A percentile compares a stretch with the other conserved stretches of the same genome.
Conservation (phyloP, 495 filamentous ascomycete genomes). For the Sporormia fimetaria region DNA sequence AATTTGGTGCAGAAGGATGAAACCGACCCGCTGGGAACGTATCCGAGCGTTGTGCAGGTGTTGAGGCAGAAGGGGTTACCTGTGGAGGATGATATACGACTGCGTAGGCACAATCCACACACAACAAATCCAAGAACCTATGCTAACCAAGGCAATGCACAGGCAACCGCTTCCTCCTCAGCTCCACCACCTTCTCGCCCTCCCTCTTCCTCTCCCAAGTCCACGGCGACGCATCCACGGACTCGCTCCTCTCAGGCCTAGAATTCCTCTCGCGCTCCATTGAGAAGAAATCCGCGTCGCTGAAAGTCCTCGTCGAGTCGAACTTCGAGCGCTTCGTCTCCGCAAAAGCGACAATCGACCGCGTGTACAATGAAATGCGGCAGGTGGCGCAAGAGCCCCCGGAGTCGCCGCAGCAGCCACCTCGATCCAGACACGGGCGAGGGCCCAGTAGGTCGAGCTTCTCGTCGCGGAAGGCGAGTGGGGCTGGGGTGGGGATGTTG, state of each 20-base stretch:
- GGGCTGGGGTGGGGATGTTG: conserved; percentile 25
- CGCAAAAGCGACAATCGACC: conserved; percentile 93
- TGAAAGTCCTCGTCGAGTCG: conserved; percentile 90
- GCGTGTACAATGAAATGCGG: conserved; percentile 96
- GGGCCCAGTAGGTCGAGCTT: conserved; percentile 54
- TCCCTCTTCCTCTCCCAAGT: conserved; percentile 83
- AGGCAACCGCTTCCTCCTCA: conserved; percentile 88
- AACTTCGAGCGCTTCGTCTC: conserved; percentile 97
- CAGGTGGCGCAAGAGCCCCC: conserved; percentile 59
- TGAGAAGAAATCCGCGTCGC: conserved; percentile 88
- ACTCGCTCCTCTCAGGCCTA: conserved; percentile 65
- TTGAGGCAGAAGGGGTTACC: conserved; percentile 64
- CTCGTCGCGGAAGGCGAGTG: conserved; percentile 47
- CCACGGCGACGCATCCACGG: conserved; percentile 70
- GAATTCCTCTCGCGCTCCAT: conserved; percentile 78
- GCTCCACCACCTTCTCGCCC: conserved; percentile 90
- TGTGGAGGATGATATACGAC: conserved; percentile 69
- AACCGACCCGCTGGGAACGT: conserved; percentile 72
- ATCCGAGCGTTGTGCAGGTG: conserved; percentile 72
- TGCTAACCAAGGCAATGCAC: conserved; percentile 5
- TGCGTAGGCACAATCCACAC: conserved; percentile 45
- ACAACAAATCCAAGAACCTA: not conserved
- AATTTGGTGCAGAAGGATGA: conserved; percentile 80
- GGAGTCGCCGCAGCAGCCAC: conserved; percentile 37
- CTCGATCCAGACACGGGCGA: conserved; percentile 14